Conservation (phyloP, 202 grass and related monocot species). For the Saccharum hybrid region DNA sequence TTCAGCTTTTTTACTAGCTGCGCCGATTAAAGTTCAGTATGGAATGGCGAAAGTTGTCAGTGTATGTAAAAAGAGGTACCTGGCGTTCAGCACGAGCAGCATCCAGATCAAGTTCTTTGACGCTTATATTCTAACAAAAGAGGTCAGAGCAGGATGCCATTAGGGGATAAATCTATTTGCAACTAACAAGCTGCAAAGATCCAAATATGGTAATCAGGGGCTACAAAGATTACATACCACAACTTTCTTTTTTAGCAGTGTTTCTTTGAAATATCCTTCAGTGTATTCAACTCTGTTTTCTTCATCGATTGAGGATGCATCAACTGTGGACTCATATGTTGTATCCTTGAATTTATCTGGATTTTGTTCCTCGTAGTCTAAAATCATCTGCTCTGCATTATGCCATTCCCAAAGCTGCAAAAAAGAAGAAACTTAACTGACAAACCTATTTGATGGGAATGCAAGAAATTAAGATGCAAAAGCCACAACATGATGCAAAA, state of each 20-base stretch:
- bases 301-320: conserved; percentile 55
- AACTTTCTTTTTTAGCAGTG: conserved; percentile 78
- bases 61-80: conserved; percentile 38
- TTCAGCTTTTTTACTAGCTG: conserved; percentile 71
- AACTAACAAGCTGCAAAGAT: conserved; percentile 26
- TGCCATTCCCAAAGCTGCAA: conserved; percentile 91
- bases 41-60: neutral
- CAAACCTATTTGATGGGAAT: conserved; percentile 25
- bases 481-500: conserved; percentile 22
- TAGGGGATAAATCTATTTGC: conserved; percentile 10
- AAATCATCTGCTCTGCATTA: conserved; percentile 96
- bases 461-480: conserved; percentile 9
- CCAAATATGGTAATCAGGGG: conserved; percentile 13
- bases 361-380: conserved; percentile 95
- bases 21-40: conserved; percentile 36
- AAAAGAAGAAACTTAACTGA: neutral
- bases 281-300: conserved; percentile 83
- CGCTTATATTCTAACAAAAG: conserved; percentile 62
- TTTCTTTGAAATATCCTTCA: conserved; percentile 67
- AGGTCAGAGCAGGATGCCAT: conserved; percentile 24
- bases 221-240: conserved; percentile 51
- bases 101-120: conserved; percentile 85
- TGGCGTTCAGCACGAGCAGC: conserved; percentile 81
- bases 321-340: conserved; percentile 74
- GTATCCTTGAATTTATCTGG: conserved; percentile 82